phyloP scores from a whole-genome alignment of 768 basidiomycete species.

The Psilocybe sp. region DNA sequence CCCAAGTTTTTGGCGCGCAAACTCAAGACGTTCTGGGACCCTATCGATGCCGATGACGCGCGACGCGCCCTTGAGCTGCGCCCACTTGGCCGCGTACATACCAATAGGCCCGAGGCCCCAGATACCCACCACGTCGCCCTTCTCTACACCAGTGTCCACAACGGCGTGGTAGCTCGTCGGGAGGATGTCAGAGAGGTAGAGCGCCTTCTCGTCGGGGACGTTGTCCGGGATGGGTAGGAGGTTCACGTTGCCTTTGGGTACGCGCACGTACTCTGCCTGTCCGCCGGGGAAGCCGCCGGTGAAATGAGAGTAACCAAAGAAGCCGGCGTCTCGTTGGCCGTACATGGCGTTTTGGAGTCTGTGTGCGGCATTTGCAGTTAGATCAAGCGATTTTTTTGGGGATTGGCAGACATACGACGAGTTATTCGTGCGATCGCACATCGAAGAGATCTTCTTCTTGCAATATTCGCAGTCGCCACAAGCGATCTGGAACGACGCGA shows the following conservation, averaged over 20 bases:
- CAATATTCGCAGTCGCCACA: conserved; percentile 74
- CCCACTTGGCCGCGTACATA: conserved; percentile 57
- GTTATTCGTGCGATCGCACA: conserved; percentile 73
- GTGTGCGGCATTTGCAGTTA: not conserved
- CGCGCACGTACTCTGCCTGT: conserved; percentile 73
- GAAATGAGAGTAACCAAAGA: conserved; percentile 72
- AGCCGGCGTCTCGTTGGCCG: conserved; percentile 65
- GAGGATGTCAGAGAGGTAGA: conserved; percentile 60
- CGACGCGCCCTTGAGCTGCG: conserved; percentile 62
- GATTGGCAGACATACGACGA: conserved; percentile 41
- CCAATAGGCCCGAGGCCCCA: conserved; percentile 76
- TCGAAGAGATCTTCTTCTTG: conserved; percentile 67
- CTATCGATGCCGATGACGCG: conserved; percentile 72
- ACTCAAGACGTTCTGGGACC: conserved; percentile 42
- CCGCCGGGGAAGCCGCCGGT: conserved; percentile 73
- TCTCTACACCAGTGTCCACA: conserved; percentile 67
- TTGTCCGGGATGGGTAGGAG: conserved; percentile 65
- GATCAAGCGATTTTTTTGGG: not conserved
- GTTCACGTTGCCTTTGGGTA: conserved; percentile 72
- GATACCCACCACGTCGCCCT: conserved; percentile 68
- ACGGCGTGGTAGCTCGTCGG: conserved; percentile 75
- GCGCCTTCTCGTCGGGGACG: conserved; percentile 58
- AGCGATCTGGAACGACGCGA: conserved; percentile 76
- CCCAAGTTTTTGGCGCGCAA: conserved; percentile 43
- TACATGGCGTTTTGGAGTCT: conserved; percentile 59